These are phyloP conservation scores for Coix lacrymajobi DNA, from an alignment of 176 grass and related monocot genomes.

Conservation along the genomic window DNA sequence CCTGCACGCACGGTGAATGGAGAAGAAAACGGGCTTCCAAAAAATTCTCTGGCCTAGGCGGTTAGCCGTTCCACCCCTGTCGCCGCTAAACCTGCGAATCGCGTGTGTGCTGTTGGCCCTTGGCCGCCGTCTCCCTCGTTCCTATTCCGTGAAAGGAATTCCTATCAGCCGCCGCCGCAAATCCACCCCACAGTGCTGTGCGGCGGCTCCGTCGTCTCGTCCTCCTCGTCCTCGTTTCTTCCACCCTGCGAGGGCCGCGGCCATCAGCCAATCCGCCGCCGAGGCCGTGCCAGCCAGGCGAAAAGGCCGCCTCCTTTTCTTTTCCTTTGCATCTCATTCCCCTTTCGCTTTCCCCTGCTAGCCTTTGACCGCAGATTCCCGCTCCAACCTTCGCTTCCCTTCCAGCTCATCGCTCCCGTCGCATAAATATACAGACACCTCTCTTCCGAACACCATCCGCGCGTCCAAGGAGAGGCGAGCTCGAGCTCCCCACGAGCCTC, in stretches of 20 bases:
- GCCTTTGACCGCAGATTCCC: conserved; percentile 36
- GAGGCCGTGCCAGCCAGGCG: conserved; percentile 11
- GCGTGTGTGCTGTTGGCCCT: no score
- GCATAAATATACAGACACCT: conserved; percentile 48
- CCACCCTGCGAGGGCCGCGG: not conserved
- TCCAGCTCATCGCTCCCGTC: not conserved
- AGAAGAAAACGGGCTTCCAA: no score
- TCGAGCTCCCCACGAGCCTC: conserved; percentile 6
- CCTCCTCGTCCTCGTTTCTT: conserved; percentile 17
- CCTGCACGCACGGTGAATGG: no score
- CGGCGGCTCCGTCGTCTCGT: not conserved
- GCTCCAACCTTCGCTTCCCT: not conserved
- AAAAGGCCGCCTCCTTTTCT: conserved; percentile 9
- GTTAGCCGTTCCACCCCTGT: not conserved
- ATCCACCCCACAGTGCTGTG: not conserved
- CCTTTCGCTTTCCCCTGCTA: not conserved
- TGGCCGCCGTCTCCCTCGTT: not conserved
- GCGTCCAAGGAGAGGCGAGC: not conserved
- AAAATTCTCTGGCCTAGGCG: not conserved
- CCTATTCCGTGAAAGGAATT: conserved; percentile 3
- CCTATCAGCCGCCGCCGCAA: not conserved
- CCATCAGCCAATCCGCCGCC: conserved; percentile 26
- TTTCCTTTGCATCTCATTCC: not conserved
- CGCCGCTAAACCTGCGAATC: no score
- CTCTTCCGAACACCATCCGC: not conserved